Evolutionary conservation across 805 yeast genomes (phyloP), one percentile per base, ranked within the genome.

Genomic region (Spathaspora girioi): DNA sequence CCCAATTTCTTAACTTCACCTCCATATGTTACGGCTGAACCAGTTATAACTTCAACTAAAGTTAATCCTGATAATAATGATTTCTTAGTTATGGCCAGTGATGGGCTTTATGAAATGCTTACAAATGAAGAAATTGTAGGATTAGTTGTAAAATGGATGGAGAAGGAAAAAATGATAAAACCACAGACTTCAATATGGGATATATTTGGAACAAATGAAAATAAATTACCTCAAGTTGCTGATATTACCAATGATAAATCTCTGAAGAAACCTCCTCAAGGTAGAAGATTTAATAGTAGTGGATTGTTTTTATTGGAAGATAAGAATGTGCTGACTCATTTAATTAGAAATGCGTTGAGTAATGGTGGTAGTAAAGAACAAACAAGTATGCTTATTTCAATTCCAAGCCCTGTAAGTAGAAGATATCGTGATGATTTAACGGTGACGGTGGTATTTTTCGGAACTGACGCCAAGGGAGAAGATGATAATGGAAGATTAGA

Each of bases 11-110:
- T 89, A 54, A 75, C 83, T 53, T 86, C 97, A 1, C 99, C 99
- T 2, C 99, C 99, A 0, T 94, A 94, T 66, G 97, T 94, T 38
- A 94, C 99, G 1, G 98, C 99, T 0, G 92, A 87, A 66, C 99
- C 99, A 0, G 96, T 87, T 27, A 78, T 92, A 23, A 87, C 97
- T 2, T 84, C 96, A 1, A 86, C 92, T 11, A 82, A 84, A 61
- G 79, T 92, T 47, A 78, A 78, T 47, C 86, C 91, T 0, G 74
- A 78, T 18, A 82, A 85, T 56, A 84, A 88, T 57, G 94, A 90
- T 63, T 94, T 94, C 61, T 71, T 94, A 65, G 96, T 94, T 31
- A 75, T 94, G 80, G 99, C 93, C 0, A 84, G 96, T 18, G 99
- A 94, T 70, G 99, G 99, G 0, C 75, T 94, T 48, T 94, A 86